Base-by-base conservation (phyloP, 192 early-diverging fungal species). In the Backusella morwellensis region DNA sequence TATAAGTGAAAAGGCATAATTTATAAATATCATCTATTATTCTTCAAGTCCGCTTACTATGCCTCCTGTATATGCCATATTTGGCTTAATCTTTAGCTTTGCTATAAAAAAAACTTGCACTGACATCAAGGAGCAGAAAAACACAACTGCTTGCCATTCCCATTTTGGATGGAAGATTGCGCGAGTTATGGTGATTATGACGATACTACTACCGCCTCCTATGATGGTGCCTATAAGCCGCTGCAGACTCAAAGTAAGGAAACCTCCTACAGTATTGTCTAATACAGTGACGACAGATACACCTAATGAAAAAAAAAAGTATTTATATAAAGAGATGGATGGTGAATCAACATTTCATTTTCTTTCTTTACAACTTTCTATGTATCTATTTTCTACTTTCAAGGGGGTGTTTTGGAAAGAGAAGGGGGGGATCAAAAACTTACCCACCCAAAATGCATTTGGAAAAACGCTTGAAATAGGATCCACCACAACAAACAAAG, bases 391-490 rank as follows among this genome's bases (percentile, higher is more conserved):
- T 72, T 72, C 4, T n/a, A 14, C 3, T 12, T 50, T 40, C 15
- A 44, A 44, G 47, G 19, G 47, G 47, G 47, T 32, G 32, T 32
- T 3, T 44, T 44, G 42, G 42, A 44, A 11, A 44, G 47, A 50
- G 4, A 17, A 5, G 0, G 0, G 15, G 4, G 47, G 19, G 44
- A 1, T 4, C 4, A 19, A 6, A 21, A 29, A 67, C 66, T 68
- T 67, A 66, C 74, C 74, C 23, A 75, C 66, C 74, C 74, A 75
- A 32, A 75, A 75, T 42, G 52, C 41, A 67, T 75, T 75, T 29
- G 56, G 56, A 40, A 75, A 75, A 47, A 68, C n/a, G n/a, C 17
- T 17, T 42, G 56, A 44, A 47, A 75, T 47, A 68, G 74, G 74
- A 34, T 67, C 26, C 17, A 75, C 67, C 7, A 75, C 41, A 4